These are phyloP conservation scores for Serpula lacrymans DNA, from an alignment of 768 basidiomycete genomes.

Conservation along the genomic window DNA sequence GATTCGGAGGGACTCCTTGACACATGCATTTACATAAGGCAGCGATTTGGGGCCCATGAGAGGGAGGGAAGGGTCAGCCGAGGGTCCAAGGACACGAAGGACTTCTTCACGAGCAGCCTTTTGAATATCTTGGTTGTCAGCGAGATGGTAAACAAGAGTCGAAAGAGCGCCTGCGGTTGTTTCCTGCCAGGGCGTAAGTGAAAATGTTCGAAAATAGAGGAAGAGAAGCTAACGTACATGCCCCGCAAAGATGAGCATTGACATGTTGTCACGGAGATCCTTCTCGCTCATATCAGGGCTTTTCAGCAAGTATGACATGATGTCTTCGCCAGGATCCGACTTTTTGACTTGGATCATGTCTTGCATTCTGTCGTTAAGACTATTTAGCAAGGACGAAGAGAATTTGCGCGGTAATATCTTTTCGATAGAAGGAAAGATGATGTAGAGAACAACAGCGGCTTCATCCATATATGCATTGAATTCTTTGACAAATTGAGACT, in stretches of 20 bases:
- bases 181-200: slow-evolving; percentile 19
- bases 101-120: slow-evolving; percentile 34
- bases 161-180: slow-evolving; percentile 37
- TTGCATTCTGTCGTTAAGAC: no score
- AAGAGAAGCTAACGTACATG: slow-evolving; percentile 24
- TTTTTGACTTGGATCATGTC: slow-evolving; percentile 24
- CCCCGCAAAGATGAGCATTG: slow-evolving; percentile 35
- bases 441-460: slow-evolving; percentile 29
- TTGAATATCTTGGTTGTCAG: slow-evolving; percentile 33
- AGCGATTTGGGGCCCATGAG: slow-evolving; percentile 17
- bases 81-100: slow-evolving; percentile 20
- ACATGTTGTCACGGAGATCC: slow-evolving; percentile 33
- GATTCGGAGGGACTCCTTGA: slow-evolving; percentile 36
- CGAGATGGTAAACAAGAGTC: slow-evolving; percentile 32
- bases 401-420: slow-evolving; percentile 22
- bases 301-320: slow-evolving; percentile 32
- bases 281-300: slow-evolving; percentile 26
- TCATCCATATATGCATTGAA: slow-evolving; percentile 33
- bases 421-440: slow-evolving; percentile 29
- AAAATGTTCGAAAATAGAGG: background rate
- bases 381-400: no score
- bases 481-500: slow-evolving; percentile 30
- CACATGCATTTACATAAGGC: slow-evolving; percentile 26
- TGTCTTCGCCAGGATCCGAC: slow-evolving; percentile 28
- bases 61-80: slow-evolving; percentile 26